Percentiles rank a stretch among this genome's conserved stretches.
Evolutionary conservation across 495 filamentous ascomycete species (phyloP).

Genomic region (Xylaria cubensis): DNA sequence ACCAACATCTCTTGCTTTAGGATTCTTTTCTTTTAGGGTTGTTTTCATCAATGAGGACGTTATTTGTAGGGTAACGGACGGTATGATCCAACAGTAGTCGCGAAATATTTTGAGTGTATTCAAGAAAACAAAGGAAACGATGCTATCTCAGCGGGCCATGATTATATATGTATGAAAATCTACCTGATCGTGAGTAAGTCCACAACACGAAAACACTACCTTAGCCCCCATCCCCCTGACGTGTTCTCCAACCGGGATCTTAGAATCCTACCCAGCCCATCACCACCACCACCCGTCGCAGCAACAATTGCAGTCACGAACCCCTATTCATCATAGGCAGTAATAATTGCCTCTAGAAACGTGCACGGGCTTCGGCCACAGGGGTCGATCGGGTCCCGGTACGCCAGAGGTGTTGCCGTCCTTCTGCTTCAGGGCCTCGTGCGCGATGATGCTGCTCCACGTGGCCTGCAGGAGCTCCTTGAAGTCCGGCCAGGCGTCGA

Average conservation of each 20-base stretch:
- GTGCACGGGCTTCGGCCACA: conserved; percentile 21
- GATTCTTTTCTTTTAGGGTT: background rate
- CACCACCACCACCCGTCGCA: background rate
- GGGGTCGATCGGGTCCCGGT: background rate
- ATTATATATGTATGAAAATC: background rate
- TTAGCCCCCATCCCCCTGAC: background rate
- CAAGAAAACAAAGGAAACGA: conserved; percentile 11
- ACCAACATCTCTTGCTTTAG: background rate
- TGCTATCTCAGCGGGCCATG: background rate
- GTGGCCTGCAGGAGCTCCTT: conserved; percentile 12
- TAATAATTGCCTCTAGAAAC: background rate
- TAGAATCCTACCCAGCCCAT: background rate
- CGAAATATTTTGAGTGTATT: conserved; percentile 19
- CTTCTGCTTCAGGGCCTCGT: conserved; percentile 15
- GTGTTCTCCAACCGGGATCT: background rate
- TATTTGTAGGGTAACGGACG: background rate
- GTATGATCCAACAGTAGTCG: background rate
- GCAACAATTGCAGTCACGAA: background rate
- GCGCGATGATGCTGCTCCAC: conserved; percentile 16
- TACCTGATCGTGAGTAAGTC: background rate
- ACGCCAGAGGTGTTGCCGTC: background rate
- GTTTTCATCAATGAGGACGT: background rate
- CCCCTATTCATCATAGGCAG: background rate
- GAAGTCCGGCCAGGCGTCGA: conserved; percentile 32
- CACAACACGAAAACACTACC: background rate